phyloP scores from a whole-genome alignment of 768 basidiomycete genomes.

The Trametes elegans region DNA sequence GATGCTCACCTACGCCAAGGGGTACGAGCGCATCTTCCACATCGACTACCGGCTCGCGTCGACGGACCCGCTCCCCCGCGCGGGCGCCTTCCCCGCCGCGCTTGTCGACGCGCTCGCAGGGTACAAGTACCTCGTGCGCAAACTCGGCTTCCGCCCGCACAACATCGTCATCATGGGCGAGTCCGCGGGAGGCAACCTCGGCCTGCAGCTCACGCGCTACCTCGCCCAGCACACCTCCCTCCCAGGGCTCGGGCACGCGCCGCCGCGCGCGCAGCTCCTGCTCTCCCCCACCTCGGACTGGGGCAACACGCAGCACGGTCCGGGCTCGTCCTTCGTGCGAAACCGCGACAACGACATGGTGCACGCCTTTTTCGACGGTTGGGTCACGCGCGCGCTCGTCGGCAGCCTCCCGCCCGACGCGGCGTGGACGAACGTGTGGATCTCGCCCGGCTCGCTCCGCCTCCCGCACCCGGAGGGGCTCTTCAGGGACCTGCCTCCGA shows the following conservation, averaged over 20 bases:
- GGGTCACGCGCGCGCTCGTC: background rate
- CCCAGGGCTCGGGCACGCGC: slow-evolving; percentile 23
- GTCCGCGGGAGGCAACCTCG: slow-evolving; percentile 54
- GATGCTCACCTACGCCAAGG: slow-evolving; percentile 5
- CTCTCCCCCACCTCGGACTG: slow-evolving; percentile 33
- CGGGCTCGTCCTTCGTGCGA: slow-evolving; percentile 3
- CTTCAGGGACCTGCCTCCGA: slow-evolving; percentile 29
- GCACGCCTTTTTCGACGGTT: slow-evolving; percentile 4
- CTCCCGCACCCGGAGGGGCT: background rate
- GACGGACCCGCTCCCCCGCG: slow-evolving; percentile 27
- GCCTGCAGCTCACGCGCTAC: slow-evolving; percentile 39
- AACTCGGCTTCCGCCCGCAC: slow-evolving; percentile 39
- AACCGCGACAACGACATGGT: slow-evolving; percentile 4
- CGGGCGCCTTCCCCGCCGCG: slow-evolving; percentile 51
- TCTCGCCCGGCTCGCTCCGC: slow-evolving; percentile 8
- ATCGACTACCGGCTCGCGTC: slow-evolving; percentile 48
- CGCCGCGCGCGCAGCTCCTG: slow-evolving; percentile 31
- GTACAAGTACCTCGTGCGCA: slow-evolving; percentile 46
- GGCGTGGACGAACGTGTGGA: slow-evolving; percentile 7
- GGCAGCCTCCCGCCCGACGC: slow-evolving; percentile 1
- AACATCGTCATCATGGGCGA: slow-evolving; percentile 52
- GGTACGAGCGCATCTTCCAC: slow-evolving; percentile 26
- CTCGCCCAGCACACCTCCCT: slow-evolving; percentile 23
- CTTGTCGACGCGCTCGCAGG: slow-evolving; percentile 51
- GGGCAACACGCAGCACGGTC: slow-evolving; percentile 10